Evolutionary conservation across 2,329 filamentous ascomycete species (phyloP).

Genomic region (Akanthomyces muscarius): DNA sequence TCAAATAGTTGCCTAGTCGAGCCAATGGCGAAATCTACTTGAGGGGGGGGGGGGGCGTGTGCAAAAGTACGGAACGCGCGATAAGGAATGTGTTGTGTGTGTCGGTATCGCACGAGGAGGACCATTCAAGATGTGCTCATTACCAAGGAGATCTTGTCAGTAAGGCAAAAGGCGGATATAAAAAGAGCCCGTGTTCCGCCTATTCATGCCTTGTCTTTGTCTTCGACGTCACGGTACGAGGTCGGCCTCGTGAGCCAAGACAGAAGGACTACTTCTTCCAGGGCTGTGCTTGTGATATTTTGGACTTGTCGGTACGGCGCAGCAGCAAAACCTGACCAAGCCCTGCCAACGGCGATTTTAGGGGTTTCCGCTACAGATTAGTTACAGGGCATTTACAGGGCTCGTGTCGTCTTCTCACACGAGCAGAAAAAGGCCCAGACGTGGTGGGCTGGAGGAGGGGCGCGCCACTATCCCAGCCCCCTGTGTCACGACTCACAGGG

Average conservation of each 20-base stretch:
- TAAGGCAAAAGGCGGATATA: not conserved
- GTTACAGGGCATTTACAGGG: not conserved
- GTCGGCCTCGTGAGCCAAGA: not conserved
- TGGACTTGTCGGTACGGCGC: not conserved
- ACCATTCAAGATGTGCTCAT: not conserved
- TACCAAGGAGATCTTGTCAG: not conserved
- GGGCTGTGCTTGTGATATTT: slow-evolving; percentile 10
- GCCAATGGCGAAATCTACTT: not conserved
- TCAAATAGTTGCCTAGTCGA: not conserved
- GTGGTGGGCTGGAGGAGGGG: not conserved
- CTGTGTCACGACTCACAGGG: too few species aligned
- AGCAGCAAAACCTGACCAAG: not conserved
- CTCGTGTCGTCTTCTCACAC: not conserved
- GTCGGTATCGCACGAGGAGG: not conserved
- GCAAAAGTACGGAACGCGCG: not conserved
- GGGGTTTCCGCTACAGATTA: too few species aligned
- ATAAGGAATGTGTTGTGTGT: not conserved
- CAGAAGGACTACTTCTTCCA: not conserved
- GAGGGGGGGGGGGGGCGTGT: not conserved
- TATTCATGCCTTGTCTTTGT: not conserved
- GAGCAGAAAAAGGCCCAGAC: not conserved
- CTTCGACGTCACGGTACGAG: not conserved
- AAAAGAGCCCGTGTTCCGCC: not conserved
- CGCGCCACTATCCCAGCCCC: not conserved
- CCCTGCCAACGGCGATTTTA: too few species aligned